phyloP scores from a whole-genome alignment of 306 rosid species.

The Astragalus membranaceus region DNA sequence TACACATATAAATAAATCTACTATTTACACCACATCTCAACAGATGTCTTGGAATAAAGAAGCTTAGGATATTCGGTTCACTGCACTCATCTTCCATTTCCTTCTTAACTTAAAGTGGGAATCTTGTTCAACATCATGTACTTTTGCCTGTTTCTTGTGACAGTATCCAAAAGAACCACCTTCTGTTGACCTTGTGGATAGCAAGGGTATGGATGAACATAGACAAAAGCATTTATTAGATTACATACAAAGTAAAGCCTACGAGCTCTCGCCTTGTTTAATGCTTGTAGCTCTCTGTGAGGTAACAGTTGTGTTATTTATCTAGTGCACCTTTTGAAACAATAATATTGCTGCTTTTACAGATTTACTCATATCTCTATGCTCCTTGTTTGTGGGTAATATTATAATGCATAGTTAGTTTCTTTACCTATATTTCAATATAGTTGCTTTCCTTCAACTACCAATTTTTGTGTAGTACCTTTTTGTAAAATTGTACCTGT shows the following conservation, averaged over 20 bases:
- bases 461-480: no score
- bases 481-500: no score
- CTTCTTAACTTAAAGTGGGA: neutral
- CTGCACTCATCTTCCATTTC: neutral
- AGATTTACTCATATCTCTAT: neutral
- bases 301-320: conserved; percentile 38
- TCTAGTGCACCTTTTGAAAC: conserved; percentile 10
- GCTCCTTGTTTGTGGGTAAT: conserved; percentile 1
- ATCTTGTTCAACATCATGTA: neutral
- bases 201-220: conserved; percentile 62
- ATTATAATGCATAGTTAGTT: neutral
- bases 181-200: conserved; percentile 42
- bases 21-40: no score
- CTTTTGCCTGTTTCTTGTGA: conserved; percentile 5
- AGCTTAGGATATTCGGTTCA: neutral
- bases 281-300: conserved; percentile 81
- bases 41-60: neutral
- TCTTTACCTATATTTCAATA: neutral
- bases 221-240: conserved; percentile 43
- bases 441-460: no score
- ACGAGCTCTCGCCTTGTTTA: conserved; percentile 47
- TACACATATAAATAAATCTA: no score
- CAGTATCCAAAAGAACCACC: conserved; percentile 78
- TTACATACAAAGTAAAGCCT: conserved; percentile 43
- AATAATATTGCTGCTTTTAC: neutral